Base-by-base conservation (phyloP, 1,139 yeast genomes). In the Chernovozyma aurita region DNA sequence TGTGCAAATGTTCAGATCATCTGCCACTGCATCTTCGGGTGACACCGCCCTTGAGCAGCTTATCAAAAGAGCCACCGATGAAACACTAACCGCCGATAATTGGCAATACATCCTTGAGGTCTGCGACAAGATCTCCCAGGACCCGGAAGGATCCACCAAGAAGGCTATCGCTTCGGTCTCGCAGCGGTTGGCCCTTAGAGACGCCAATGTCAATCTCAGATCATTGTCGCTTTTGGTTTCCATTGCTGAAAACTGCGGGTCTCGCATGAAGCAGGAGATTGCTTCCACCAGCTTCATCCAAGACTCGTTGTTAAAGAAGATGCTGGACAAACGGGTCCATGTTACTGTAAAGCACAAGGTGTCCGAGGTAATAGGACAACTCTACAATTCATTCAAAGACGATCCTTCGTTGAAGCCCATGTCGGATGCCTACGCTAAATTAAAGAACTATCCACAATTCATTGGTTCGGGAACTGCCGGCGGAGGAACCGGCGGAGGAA, bases 201-300 rank as follows among this genome's bases (percentile, higher is more conserved):
- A 86, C 56, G 97, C 95, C 22, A 92, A 90, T 57, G 83, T 85
- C 1, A 78, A 86, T 21, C 64, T 90, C 37, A 72, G 95, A 48
- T 60, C 94, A 0, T 61, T 92, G 36, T 74, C 95, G 0, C 62
- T 92, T 37, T 62, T 86, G 15, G 73, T 78, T 15, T 82, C 96
- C 0, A 59, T 87, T 26, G 95, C 95, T 1, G 96, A 90, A 58
- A 92, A 92, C 56, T 90, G 97, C 61, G 97, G 97, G 1, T 80
- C 95, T 2, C 70, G 88, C 47, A 77, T 85, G 76, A 81, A 80
- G 49, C 88, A 85, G 43, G 87, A 83, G 48, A 79, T 90, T 31
- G 90, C 95, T 25, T 70, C 88, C 17, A 77, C 76, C 46, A 53
- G 71, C 9, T 87, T 88, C 53, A 75, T 88, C 21, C 66, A 70